Percentiles rank a stretch among this genome's conserved stretches.
Conservation (phyloP, 2,329 filamentous ascomycete species). For the Microcyclosporella mali region DNA sequence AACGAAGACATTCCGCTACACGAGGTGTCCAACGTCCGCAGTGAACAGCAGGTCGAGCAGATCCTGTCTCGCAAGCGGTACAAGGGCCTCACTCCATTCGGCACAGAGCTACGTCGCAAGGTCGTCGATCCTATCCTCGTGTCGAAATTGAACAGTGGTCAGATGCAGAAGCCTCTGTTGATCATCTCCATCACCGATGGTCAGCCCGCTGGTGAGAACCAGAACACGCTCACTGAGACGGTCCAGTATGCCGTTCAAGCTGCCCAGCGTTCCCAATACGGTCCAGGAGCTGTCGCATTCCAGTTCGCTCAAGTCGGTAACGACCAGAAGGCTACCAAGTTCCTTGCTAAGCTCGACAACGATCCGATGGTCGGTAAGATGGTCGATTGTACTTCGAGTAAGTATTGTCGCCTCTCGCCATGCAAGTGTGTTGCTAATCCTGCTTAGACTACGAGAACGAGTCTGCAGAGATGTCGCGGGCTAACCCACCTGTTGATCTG, state of each 20-base stretch:
- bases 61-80: conserved; percentile 56
- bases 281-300: conserved; percentile 54
- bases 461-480: conserved; percentile 58
- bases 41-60: conserved; percentile 52
- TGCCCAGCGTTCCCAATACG: conserved; percentile 46
- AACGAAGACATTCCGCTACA: conserved; percentile 50
- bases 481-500: conserved; percentile 56
- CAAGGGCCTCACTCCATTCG: conserved; percentile 62
- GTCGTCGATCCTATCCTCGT: conserved; percentile 58
- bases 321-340: conserved; percentile 58
- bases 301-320: conserved; percentile 66
- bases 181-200: conserved; percentile 62
- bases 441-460: conserved; percentile 58
- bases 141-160: conserved; percentile 45
- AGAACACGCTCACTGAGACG: conserved; percentile 51
- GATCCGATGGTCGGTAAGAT: conserved; percentile 55
- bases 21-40: conserved; percentile 50
- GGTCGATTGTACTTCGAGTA: conserved; percentile 65
- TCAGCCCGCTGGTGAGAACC: conserved; percentile 57
- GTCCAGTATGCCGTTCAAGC: conserved; percentile 51
- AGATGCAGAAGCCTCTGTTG: conserved; percentile 57
- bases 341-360: conserved; percentile 58
- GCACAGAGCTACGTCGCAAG: conserved; percentile 56
- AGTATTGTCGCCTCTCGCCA: conserved; percentile 27
- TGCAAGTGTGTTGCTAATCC: conserved; percentile 12